Base-by-base conservation (phyloP, 1,284 basidiomycete species). In the Boletus mariae region DNA sequence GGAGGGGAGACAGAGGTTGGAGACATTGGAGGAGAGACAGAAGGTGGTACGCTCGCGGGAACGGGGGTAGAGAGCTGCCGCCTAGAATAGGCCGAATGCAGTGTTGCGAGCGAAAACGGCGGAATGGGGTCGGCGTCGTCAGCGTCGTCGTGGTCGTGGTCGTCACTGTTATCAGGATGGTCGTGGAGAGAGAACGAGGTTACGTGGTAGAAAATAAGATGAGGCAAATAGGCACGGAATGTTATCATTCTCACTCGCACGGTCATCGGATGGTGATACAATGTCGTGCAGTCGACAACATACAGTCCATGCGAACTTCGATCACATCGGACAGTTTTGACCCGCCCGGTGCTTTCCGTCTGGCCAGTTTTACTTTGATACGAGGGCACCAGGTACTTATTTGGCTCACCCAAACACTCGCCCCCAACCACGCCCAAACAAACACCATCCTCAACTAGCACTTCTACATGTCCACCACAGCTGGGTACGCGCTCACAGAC, bases 381-480 rank as follows among this genome's bases (percentile, higher is more conserved):
- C 35, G n/a, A 37, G n/a, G 15, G 8, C n/a, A 17, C 37, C 37
- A n/a, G n/a, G 37, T 38, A 38, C 4, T 25, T 41, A 13, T 41
- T 41, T 41, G 40, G 40, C 11, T 11, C 43, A 31, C 8, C 13
- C 43, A 44, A 28, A 44, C 43, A 44, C 41, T 23, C 23, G 23
- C 23, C 23, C 25, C 8, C 23, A 34, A 15, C 32, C 32, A 38
- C 37, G 17, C 37, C 23, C 52, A 60, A 64, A 64, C 28, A 66
- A 44, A 47, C 49, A 52, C 51, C 49, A 52, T 11, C 9, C 28
- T 45, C 28, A 29, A 17, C n/a, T 29, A n/a, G 5, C n/a, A 31
- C 43, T 28, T 20, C 2, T 2, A n/a, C 42, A 67, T 67, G 65
- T 66, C 68, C 7, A 58, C 63, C 31, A 38, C 57, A 51, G 56